A percentile compares a stretch with the other conserved stretches of the same genome.
These are phyloP conservation scores for Acacia concinna DNA, from an alignment of 331 rosid species.

Conservation along the genomic window DNA sequence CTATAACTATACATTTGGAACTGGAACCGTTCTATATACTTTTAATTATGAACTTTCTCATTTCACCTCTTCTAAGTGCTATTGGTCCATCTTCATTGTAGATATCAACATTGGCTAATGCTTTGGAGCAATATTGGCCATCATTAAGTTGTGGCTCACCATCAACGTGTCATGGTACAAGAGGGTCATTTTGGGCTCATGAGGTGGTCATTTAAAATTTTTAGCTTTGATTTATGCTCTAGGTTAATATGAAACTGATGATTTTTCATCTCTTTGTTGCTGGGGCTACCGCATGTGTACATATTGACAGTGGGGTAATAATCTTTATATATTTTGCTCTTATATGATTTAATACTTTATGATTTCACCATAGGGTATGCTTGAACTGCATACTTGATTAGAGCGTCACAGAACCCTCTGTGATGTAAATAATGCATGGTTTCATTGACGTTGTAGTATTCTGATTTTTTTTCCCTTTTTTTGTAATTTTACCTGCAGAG, in stretches of 20 bases:
- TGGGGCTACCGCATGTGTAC: conserved; percentile 33
- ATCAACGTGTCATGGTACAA: conserved; percentile 66
- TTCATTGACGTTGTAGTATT: neutral
- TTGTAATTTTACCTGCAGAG: conserved; percentile 66
- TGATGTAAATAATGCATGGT: neutral
- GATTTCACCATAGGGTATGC: neutral
- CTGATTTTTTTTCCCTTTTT: neutral
- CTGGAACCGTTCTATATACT: neutral
- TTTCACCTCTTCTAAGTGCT: conserved; percentile 7
- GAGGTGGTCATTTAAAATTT: conserved; percentile 64
- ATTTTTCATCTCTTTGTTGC: conserved; percentile 37
- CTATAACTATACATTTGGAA: conserved; percentile 12
- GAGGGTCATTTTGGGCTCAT: conserved; percentile 95
- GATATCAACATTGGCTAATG: conserved; percentile 65
- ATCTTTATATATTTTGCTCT: conserved; percentile 43
- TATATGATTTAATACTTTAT: conserved; percentile 14
- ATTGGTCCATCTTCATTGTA: conserved; percentile 41
- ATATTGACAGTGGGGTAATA: conserved; percentile 87
- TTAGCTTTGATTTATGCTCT: conserved; percentile 17
- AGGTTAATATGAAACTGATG: conserved; percentile 43
- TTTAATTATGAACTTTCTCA: conserved; percentile 11
- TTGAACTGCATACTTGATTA: neutral
- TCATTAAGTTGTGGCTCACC: conserved; percentile 75
- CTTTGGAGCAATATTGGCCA: conserved; percentile 79
- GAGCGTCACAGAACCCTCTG: neutral